Base-by-base conservation (phyloP, 2,329 filamentous ascomycete species). In the Helminthosporium solani region DNA sequence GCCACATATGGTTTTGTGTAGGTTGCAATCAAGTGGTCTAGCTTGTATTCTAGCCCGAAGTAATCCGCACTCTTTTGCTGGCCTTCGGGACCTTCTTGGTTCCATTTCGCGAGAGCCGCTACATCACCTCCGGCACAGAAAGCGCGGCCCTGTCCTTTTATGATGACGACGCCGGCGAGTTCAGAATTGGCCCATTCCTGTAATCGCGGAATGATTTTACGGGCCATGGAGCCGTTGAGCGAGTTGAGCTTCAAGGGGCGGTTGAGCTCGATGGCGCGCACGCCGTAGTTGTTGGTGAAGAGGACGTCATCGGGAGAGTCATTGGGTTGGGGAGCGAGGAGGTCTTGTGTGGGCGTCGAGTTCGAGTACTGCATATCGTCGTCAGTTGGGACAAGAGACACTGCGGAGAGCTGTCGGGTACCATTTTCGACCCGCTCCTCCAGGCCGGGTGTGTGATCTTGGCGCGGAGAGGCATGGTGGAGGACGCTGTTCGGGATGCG, bases 61-160 rank as follows among this genome's bases (percentile, higher is more conserved):
- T 95, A 99, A 41, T 91, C 84, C 38, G 81, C 76, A 21, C 91
- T 95, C 60, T 79, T 78, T 63, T 85, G 75, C 74, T 89, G 85
- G 25, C 91, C 91, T 56, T 86, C 78, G 3, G 72, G 62, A 1
- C 87, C 84, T 49, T 82, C 63, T 66, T 80, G 73, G 70, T 95
- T 96, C 70, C 83, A 81, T 52, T 81, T 56, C 30, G 90, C 92
- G 52, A 99, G 83, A 34, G 80, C 83, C 15, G 82, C 81, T 33
- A 99, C 91, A 70, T 99, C 94, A 48, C 94, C 94, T 57, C 94
- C 94, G 2, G 94, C 90, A 69, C 94, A 99, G 59, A 99, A 86
- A 19, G 92, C 89, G 30, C 84, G 79, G 14, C 94, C 95, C 19
- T 87, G 83, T 52, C 94, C 94, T 73, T 96, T 96, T 70, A 99